Base-by-base conservation (phyloP, 2,329 filamentous ascomycete genomes). In the Pestalotiopsis sp. region DNA sequence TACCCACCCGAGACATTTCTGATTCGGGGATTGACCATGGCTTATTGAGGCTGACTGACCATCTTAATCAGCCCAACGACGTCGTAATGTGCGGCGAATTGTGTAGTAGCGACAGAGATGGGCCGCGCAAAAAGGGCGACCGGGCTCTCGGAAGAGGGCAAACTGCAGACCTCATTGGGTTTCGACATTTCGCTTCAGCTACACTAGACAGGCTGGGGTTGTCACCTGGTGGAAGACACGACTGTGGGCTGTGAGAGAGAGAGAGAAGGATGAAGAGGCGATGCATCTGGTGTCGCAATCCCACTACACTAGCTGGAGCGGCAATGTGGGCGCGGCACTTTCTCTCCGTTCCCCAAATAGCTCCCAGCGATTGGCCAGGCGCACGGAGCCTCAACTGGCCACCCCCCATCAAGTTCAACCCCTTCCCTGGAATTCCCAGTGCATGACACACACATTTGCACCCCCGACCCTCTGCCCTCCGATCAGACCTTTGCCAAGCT, bases 331-430 rank as follows among this genome's bases (percentile, higher is more conserved):
- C 25, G 63, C 63, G 63, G 63, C 63, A 66, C 41, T 57, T 57
- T 31, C 20, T 57, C 63, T 57, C 63, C 63, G 63, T 58, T 66
- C 63, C 49, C 11, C 17, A 57, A 66, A 66, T 66, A 66, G 63
- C 57, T 31, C 20, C 14, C 63, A 36, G 41, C 52, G 41, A 66
- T 58, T 66, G 63, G 63, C 57, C 20, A 20, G 45, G 63, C 31
- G 27, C 25, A 36, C 25, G 63, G 63, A 66, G 41, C 63, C 63
- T 57, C 63, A 25, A 20, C 41, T 64, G 41, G 20, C 9, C 20
- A 6, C 39, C 61, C 61, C 11, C 4, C 7, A 23, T 25, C 4
- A 9, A 23, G 23, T 23, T 23, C 23, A 23, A 23, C 23, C 23
- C 59, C 31, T 36, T 31, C 25, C 20, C 13, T 36, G 20, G 59